These are phyloP conservation scores for Eucalyptus fibrosa DNA, from an alignment of 345 rosid species.

Conservation along the genomic window DNA sequence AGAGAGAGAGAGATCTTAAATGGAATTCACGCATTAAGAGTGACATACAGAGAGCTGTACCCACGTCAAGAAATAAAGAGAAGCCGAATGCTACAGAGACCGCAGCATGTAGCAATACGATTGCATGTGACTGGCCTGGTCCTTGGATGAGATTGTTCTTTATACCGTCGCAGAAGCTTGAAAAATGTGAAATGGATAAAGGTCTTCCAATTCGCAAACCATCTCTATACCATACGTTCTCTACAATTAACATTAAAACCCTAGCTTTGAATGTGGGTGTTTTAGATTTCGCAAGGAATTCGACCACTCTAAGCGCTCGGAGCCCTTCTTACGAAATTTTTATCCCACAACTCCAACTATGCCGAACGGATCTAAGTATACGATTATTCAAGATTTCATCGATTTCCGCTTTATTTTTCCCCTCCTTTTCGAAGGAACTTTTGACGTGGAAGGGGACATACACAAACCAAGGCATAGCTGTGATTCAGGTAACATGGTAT, in stretches of 20 bases:
- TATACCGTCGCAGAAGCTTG: neutral
- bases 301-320: neutral
- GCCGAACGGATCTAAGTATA: neutral
- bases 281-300: neutral
- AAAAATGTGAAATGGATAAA: neutral
- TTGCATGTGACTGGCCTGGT: neutral
- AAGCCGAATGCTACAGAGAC: neutral
- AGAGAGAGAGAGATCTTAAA: neutral
- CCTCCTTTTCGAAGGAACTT: neutral
- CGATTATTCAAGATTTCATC: neutral
- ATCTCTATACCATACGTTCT: neutral
- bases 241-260: neutral
- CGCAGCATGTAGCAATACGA: neutral
- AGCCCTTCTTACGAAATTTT: neutral
- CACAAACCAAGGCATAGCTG: neutral
- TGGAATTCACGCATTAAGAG: neutral
- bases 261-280: neutral
- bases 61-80: neutral
- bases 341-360: neutral
- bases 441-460: neutral
- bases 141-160: neutral
- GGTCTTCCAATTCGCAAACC: neutral
- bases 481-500: neutral
- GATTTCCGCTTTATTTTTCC: neutral
- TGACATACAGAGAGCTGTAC: neutral